Evolutionary conservation across 1,284 basidiomycete species (phyloP).

Genomic region (Apiotrichum brassicae): DNA sequence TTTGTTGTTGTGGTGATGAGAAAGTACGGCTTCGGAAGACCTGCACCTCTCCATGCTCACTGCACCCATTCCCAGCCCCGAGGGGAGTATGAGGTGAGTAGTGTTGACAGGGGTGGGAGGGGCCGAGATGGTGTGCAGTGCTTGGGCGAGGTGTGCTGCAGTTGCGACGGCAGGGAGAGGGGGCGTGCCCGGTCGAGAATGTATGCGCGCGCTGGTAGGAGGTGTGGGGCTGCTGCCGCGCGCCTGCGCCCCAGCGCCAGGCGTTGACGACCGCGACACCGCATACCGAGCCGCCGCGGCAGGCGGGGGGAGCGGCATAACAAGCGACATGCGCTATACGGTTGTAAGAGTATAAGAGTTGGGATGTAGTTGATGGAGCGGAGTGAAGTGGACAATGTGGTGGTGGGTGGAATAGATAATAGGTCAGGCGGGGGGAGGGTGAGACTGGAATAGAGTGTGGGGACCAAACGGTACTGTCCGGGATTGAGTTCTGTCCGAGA

Average conservation of each 20-base stretch:
- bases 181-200: constrained; percentile 17
- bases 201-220: constrained; percentile 15
- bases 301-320: constrained; percentile 15
- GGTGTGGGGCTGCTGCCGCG: constrained; percentile 12
- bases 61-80: constrained; percentile 21
- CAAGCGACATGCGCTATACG: constrained; percentile 17
- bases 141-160: constrained; percentile 9
- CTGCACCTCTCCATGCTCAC: constrained; percentile 39
- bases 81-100: constrained; percentile 32
- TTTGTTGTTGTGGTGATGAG: constrained; percentile 6
- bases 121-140: constrained; percentile 34
- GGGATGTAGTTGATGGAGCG: too few relatives aligned
- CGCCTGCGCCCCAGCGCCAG: constrained; percentile 2
- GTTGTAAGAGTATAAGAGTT: too few relatives aligned
- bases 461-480: too few relatives aligned
- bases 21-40: constrained; percentile 34
- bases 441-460: too few relatives aligned
- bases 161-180: constrained; percentile 5
- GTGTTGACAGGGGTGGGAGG: constrained; percentile 41
- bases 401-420: too few relatives aligned
- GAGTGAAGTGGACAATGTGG: too few relatives aligned
- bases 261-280: constrained; percentile 18
- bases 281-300: constrained; percentile 13
- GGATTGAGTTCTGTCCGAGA: too few relatives aligned
- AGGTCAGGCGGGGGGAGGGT: too few relatives aligned